Conservation (phyloP, 768 basidiomycete genomes). For the Russula sp. region DNA sequence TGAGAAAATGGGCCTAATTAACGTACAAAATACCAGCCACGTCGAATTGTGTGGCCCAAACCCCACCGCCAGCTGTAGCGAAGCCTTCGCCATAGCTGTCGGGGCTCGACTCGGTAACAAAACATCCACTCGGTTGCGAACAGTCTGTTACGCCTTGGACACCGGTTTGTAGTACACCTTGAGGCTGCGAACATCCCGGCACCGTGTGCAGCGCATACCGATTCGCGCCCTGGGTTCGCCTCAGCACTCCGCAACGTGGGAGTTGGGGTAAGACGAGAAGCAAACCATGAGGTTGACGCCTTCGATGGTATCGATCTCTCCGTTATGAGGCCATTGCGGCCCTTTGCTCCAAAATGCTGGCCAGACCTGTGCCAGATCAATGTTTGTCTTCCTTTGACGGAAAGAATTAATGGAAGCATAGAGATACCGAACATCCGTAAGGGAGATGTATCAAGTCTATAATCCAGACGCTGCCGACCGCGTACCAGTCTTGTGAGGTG, state of each 20-base stretch:
- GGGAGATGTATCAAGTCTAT: conserved; percentile 50
- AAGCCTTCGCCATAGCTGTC: conserved; percentile 46
- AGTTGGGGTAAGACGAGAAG: background rate
- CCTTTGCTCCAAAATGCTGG: conserved; percentile 40
- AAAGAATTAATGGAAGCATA: background rate
- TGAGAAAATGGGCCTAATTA: background rate
- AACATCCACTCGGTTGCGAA: conserved; percentile 40
- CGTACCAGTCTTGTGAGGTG: conserved; percentile 44
- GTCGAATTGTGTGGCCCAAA: conserved; percentile 70
- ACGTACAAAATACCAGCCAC: conserved; percentile 49
- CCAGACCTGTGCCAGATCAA: conserved; percentile 40
- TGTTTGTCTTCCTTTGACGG: background rate
- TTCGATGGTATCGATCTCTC: conserved; percentile 46
- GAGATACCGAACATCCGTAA: conserved; percentile 52
- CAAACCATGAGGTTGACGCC: conserved; percentile 47
- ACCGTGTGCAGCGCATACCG: conserved; percentile 58
- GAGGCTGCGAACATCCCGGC: conserved; percentile 39
- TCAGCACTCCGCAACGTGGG: conserved; percentile 8
- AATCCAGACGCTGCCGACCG: conserved; percentile 47
- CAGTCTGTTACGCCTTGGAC: conserved; percentile 36
- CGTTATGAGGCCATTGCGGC: conserved; percentile 44
- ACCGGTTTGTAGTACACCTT: conserved; percentile 38
- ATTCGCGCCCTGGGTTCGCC: conserved; percentile 36
- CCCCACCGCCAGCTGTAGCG: conserved; percentile 53
- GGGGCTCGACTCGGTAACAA: conserved; percentile 37